Percentiles rank a stretch among this genome's conserved stretches.
Evolutionary conservation across 2,329 filamentous ascomycete genomes (phyloP).

Genomic region (Penicillium psychrosexuale): DNA sequence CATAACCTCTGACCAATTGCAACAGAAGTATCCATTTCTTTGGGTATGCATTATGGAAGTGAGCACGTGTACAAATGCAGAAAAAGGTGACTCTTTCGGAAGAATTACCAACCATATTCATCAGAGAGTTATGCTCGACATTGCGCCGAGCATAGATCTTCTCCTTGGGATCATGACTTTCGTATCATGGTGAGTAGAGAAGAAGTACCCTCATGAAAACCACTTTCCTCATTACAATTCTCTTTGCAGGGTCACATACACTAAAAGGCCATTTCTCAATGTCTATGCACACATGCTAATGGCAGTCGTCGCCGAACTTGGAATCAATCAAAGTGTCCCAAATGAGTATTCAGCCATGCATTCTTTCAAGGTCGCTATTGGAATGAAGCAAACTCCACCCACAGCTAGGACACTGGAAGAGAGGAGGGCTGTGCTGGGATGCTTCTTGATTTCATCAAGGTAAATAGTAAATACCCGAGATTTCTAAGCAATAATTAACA

Average conservation of each 20-base stretch:
- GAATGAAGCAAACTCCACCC: conserved; percentile 13
- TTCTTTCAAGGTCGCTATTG: conserved; percentile 20
- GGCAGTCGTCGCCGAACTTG: conserved; percentile 24
- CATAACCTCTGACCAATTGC: conserved; percentile 28
- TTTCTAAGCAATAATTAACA: not conserved
- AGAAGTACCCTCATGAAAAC: not conserved
- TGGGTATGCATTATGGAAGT: conserved; percentile 42
- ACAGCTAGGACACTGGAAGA: conserved; percentile 48
- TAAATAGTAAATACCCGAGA: conserved; percentile 27
- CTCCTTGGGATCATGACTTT: conserved; percentile 24
- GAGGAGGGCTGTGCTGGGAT: conserved; percentile 48
- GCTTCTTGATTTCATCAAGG: conserved; percentile 47
- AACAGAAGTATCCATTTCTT: conserved; percentile 36
- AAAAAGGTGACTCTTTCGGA: conserved; percentile 14
- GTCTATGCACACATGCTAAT: conserved; percentile 23
- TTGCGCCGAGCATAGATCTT: conserved; percentile 20
- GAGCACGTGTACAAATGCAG: conserved; percentile 13
- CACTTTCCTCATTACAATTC: not conserved
- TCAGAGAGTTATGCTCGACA: conserved; percentile 21
- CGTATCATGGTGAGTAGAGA: conserved; percentile 18
- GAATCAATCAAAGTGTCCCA: conserved; percentile 20
- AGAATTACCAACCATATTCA: conserved; percentile 22
- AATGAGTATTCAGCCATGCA: conserved; percentile 19
- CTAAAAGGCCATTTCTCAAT: conserved; percentile 19
- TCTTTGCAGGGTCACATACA: conserved; percentile 21